Evolutionary conservation across 2,329 filamentous ascomycete genomes (phyloP).

Genomic region (Beauveria medogensis): DNA sequence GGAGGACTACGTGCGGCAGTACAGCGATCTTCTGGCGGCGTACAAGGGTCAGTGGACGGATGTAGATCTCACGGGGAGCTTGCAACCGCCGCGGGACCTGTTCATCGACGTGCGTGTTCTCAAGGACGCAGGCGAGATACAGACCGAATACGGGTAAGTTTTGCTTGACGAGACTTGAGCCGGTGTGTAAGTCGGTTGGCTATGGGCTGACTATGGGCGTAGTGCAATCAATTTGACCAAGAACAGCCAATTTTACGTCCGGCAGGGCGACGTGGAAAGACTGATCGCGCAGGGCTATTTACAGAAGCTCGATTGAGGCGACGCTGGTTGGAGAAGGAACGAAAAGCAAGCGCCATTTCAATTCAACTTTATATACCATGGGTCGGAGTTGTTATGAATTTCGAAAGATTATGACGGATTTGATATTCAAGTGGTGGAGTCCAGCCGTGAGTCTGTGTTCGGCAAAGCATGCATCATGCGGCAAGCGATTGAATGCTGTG

Average conservation of each 20-base stretch:
- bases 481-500: not conserved
- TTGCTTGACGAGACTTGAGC: no score
- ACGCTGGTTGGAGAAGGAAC: not conserved
- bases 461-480: not conserved
- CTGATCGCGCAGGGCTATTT: constrained; percentile 92
- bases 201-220: constrained; percentile 3
- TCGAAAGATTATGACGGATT: not conserved
- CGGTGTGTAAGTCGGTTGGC: not conserved
- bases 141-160: constrained; percentile 93
- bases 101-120: constrained; percentile 96
- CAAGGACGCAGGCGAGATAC: constrained; percentile 95
- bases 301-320: constrained; percentile 69
- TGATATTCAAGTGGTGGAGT: not conserved
- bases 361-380: not conserved
- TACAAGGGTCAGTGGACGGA: constrained; percentile 99
- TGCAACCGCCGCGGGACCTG: constrained; percentile 89
- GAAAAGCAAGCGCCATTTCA: not conserved
- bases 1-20: constrained; percentile 90
- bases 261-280: constrained; percentile 90
- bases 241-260: constrained; percentile 96
- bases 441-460: not conserved
- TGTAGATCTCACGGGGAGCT: constrained; percentile 85
- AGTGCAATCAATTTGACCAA: constrained; percentile 94
- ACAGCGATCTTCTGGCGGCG: constrained; percentile 83
- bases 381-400: not conserved